Evolutionary conservation across 306 rosid genomes (phyloP).

Genomic region (Cicer arietinum): DNA sequence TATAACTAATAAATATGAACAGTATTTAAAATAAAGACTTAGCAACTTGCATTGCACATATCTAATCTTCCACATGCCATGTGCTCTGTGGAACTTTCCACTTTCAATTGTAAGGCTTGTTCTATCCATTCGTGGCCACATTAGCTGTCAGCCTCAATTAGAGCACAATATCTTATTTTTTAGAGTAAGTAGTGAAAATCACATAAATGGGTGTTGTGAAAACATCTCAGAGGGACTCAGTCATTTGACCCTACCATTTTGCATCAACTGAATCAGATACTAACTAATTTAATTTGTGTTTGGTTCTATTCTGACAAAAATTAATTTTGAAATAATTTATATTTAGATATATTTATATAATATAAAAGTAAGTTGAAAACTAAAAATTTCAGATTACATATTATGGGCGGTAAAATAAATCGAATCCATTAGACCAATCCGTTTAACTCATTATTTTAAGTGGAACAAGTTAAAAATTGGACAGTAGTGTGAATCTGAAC

Average conservation of each 20-base stretch:
- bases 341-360: no score
- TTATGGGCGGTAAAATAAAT: no score
- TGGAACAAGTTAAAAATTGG: no score
- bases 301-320: no score
- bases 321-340: no score
- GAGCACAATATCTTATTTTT: constrained; percentile 31
- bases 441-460: no score
- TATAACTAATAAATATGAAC: background rate
- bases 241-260: constrained; percentile 33
- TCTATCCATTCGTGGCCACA: constrained; percentile 43
- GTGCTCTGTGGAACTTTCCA: constrained; percentile 40
- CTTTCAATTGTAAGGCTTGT: constrained; percentile 4
- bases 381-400: no score
- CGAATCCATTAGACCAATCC: no score
- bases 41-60: constrained; percentile 35
- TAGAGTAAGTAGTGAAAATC: constrained; percentile 22
- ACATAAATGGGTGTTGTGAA: constrained; percentile 2
- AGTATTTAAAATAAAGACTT: background rate
- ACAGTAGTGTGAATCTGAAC: no score
- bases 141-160: constrained; percentile 46
- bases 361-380: no score
- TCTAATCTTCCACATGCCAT: constrained; percentile 30
- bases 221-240: background rate
- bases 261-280: background rate
- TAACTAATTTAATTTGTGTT: background rate